phyloP scores from a whole-genome alignment of 1,284 basidiomycete species.

The Apiotrichum montevideense region DNA sequence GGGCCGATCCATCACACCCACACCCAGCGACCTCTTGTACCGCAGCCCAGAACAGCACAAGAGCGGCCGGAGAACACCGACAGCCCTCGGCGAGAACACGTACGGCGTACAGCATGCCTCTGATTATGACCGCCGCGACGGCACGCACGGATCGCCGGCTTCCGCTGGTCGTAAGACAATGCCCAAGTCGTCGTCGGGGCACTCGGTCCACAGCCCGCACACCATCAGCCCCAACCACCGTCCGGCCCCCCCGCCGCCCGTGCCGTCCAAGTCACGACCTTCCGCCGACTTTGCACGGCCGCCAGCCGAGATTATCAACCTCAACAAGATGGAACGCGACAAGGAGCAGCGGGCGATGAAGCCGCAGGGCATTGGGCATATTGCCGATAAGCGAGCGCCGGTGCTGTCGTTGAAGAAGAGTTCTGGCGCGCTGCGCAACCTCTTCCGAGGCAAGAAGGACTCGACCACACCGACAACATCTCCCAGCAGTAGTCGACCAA shows the following conservation, averaged over 20 bases:
- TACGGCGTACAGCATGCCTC: background rate
- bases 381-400: conserved; percentile 18
- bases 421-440: conserved; percentile 40
- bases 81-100: background rate
- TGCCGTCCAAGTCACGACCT: background rate
- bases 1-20: background rate
- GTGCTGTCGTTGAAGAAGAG: conserved; percentile 41
- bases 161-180: background rate
- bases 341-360: background rate
- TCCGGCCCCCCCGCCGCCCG: background rate
- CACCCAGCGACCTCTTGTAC: background rate
- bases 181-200: background rate
- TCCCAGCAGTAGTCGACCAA: background rate
- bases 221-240: background rate
- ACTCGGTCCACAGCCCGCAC: background rate
- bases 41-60: background rate
- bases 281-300: background rate
- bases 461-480: conserved; percentile 22
- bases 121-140: background rate
- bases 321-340: conserved; percentile 1
- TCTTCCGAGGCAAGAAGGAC: conserved; percentile 49
- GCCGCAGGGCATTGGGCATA: background rate
- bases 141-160: background rate
- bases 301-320: background rate
- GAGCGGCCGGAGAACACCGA: no score